These are phyloP conservation scores for Auriculariales sp. DNA, from an alignment of 768 basidiomycete species.

Conservation along the genomic window DNA sequence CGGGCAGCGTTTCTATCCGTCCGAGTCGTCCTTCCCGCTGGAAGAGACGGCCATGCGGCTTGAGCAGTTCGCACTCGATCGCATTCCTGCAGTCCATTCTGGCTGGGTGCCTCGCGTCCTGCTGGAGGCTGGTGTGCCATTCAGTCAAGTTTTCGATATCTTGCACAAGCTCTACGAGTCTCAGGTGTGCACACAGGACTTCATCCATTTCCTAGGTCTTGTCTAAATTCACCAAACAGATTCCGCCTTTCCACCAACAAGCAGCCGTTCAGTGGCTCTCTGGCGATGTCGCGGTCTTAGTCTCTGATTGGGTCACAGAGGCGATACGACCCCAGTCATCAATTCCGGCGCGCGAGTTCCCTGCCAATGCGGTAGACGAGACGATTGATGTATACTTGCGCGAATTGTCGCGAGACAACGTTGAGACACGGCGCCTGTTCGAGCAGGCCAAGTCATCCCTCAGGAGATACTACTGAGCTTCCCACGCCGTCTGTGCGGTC, in stretches of 20 bases:
- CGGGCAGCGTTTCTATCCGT: slow-evolving; percentile 80
- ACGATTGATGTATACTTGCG: slow-evolving; percentile 61
- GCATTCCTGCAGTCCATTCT: slow-evolving; percentile 39
- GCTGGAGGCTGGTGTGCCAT: slow-evolving; percentile 68
- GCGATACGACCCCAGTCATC: slow-evolving; percentile 60
- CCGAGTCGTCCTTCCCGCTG: slow-evolving; percentile 79
- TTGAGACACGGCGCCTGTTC: slow-evolving; percentile 49
- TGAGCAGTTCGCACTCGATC: slow-evolving; percentile 54
- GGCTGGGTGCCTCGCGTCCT: slow-evolving; percentile 80
- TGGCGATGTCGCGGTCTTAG: slow-evolving; percentile 65
- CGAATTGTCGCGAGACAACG: slow-evolving; percentile 47
- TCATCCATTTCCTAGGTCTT: slow-evolving; percentile 3
- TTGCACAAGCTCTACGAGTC: slow-evolving; percentile 80
- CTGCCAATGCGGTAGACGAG: slow-evolving; percentile 60
- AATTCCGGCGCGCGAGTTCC: slow-evolving; percentile 49
- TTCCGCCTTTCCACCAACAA: slow-evolving; percentile 75
- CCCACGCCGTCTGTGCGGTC: neutral
- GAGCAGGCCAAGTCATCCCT: slow-evolving; percentile 60
- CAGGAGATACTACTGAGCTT: slow-evolving; percentile 49
- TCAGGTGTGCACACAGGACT: slow-evolving; percentile 34
- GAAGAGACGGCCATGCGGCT: slow-evolving; percentile 65
- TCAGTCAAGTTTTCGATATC: slow-evolving; percentile 70
- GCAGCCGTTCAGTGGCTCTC: slow-evolving; percentile 67
- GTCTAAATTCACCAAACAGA: slow-evolving; percentile 22
- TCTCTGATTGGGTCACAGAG: slow-evolving; percentile 69